Percentiles rank a stretch among this genome's conserved stretches.
These are phyloP conservation scores for Hymenoscyphus occultus DNA, from an alignment of 2,329 filamentous ascomycete species.

Conservation along the genomic window DNA sequence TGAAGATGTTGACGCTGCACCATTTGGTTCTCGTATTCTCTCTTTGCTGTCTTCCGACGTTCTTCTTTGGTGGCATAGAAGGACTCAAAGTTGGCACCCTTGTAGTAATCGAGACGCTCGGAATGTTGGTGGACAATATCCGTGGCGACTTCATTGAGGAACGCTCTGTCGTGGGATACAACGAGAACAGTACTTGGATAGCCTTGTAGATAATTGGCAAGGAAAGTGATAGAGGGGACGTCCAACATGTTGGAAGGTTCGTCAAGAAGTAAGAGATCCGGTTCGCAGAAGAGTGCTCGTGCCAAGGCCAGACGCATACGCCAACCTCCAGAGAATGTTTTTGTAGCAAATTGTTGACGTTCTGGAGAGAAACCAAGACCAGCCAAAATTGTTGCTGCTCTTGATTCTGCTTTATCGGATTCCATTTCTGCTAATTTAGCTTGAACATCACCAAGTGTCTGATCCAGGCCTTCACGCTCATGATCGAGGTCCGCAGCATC, in stretches of 20 bases:
- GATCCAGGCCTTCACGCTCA: conserved; percentile 86
- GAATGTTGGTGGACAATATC: conserved; percentile 99
- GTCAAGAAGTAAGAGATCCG: conserved; percentile 91
- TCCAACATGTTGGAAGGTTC: conserved; percentile 99
- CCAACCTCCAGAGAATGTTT: conserved; percentile 99
- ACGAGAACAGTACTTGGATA: conserved; percentile 96
- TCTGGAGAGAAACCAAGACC: conserved; percentile 96
- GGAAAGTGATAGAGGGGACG: conserved; percentile 98
- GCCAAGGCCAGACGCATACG: conserved; percentile 95
- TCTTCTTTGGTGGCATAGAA: conserved; percentile 98
- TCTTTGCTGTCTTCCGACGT: conserved; percentile 90
- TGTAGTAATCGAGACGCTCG: conserved; percentile 96
- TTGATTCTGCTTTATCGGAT: conserved; percentile 94
- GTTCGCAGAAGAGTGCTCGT: conserved; percentile 95
- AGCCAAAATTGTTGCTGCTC: conserved; percentile 92
- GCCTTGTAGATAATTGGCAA: conserved; percentile 88
- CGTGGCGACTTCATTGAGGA: conserved; percentile 98
- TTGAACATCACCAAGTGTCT: conserved; percentile 87
- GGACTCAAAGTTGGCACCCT: conserved; percentile 92
- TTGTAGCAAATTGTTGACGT: conserved; percentile 87
- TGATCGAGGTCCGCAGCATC: conserved; percentile 83
- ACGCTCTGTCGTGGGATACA: conserved; percentile 97
- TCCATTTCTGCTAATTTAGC: conserved; percentile 96
- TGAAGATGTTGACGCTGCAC: conserved; percentile 88
- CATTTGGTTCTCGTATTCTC: conserved; percentile 99